Evolutionary conservation across 331 rosid genomes (phyloP).

Genomic region (Acacia pycnantha): DNA sequence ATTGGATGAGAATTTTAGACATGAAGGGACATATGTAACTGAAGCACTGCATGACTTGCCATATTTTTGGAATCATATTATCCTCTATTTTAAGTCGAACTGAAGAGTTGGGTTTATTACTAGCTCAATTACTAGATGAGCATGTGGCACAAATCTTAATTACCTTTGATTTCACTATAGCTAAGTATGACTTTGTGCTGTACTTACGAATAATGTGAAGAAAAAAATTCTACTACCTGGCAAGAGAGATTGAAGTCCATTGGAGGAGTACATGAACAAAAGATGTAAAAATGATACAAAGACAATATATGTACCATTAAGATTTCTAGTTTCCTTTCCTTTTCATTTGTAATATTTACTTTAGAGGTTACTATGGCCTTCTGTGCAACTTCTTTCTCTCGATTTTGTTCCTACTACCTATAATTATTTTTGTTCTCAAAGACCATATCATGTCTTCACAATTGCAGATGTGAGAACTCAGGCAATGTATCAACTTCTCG

Average conservation of each 20-base stretch:
- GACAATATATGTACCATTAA: neutral
- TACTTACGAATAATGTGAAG: neutral
- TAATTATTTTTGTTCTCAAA: neutral
- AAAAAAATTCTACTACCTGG: neutral
- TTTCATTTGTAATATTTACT: neutral
- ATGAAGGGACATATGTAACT: neutral
- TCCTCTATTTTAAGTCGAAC: neutral
- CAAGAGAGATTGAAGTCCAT: neutral
- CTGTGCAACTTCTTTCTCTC: neutral
- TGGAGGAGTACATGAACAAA: neutral
- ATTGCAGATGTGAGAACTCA: slow-evolving; percentile 88
- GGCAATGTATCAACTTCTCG: slow-evolving; percentile 97
- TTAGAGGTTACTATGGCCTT: neutral
- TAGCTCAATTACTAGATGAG: neutral
- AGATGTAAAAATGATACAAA: neutral
- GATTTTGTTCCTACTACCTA: neutral
- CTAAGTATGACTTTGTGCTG: slow-evolving; percentile 4
- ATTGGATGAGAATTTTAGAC: slow-evolving; percentile 1
- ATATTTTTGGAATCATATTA: neutral
- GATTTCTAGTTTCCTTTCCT: neutral
- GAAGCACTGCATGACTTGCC: neutral
- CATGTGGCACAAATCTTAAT: neutral
- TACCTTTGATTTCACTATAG: neutral
- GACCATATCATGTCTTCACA: slow-evolving; percentile 6
- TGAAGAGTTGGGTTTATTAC: neutral